Conservation (phyloP, 2,329 filamentous ascomycete genomes). For the Scedosporium minutisporum region DNA sequence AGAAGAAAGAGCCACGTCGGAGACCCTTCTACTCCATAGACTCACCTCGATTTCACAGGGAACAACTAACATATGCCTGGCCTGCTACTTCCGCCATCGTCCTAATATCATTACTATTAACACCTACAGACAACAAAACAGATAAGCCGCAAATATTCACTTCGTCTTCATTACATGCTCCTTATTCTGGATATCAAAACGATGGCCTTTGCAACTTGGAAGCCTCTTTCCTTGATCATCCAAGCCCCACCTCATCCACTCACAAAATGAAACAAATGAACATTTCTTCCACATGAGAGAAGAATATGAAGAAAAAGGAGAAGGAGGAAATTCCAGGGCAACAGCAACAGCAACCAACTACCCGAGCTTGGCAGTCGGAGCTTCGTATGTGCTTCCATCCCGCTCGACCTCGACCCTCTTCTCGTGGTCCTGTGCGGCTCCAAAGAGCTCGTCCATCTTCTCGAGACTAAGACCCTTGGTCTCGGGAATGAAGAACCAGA, state of each 20-base stretch:
- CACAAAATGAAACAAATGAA: too few species aligned
- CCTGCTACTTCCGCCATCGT: too few species aligned
- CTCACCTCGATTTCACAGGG: too few species aligned
- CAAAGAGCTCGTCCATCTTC: constrained; percentile 58
- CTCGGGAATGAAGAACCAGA: constrained; percentile 60
- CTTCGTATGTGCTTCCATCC: not conserved
- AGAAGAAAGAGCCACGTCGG: too few species aligned
- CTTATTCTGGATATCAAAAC: not conserved
- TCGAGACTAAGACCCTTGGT: constrained; percentile 58
- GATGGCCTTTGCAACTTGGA: not conserved
- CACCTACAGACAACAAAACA: not conserved
- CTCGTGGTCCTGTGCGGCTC: constrained; percentile 35
- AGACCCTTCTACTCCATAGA: too few species aligned
- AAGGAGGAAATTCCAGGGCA: not conserved
- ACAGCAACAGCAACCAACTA: not conserved
- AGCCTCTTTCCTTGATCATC: not conserved
- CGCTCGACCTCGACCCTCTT: not conserved
- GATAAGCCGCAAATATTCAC: not conserved
- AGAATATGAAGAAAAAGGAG: not conserved
- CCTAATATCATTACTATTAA: not conserved
- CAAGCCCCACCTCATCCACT: too few species aligned
- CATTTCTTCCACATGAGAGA: too few species aligned
- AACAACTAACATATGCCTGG: too few species aligned
- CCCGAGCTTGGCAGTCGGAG: not conserved
- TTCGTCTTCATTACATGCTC: not conserved